Conservation (phyloP, 768 basidiomycete species). For the Boletus rubroflammeus region DNA sequence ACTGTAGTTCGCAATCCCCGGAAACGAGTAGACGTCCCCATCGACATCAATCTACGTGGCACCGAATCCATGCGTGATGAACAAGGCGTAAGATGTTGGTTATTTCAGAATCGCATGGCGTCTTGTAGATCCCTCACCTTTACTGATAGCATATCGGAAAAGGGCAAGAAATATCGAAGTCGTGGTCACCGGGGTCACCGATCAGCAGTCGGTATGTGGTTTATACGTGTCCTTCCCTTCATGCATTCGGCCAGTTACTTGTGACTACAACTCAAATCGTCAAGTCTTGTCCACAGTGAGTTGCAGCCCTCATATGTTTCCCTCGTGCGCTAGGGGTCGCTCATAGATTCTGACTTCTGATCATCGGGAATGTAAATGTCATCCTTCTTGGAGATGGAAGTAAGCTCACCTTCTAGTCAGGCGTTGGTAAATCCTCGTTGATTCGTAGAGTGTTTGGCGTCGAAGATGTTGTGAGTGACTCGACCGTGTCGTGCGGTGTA, state of each 20-base stretch:
- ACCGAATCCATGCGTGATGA: background rate
- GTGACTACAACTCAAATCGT: slow-evolving; percentile 9
- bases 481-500: background rate
- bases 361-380: slow-evolving; percentile 14
- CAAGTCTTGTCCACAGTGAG: slow-evolving; percentile 11
- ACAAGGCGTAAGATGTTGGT: slow-evolving; percentile 4
- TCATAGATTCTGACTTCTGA: slow-evolving; percentile 13
- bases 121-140: background rate
- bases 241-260: slow-evolving; percentile 2
- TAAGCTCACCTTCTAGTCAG: slow-evolving; percentile 5
- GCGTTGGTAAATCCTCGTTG: slow-evolving; percentile 15
- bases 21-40: background rate
- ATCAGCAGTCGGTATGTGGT: background rate
- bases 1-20: background rate
- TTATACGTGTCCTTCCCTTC: background rate
- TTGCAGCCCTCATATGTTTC: background rate
- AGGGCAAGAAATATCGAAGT: slow-evolving; percentile 7
- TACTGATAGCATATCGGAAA: slow-evolving; percentile 8
- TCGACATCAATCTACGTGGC: slow-evolving; percentile 5
- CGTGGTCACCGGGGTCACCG: background rate
- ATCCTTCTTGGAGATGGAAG: background rate
- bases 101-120: background rate
- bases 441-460: slow-evolving; percentile 15
- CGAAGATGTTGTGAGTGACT: slow-evolving; percentile 4
- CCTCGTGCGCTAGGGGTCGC: background rate